These are phyloP conservation scores for Evernia prunastri DNA, from an alignment of 495 filamentous ascomycete species.

Conservation along the genomic window DNA sequence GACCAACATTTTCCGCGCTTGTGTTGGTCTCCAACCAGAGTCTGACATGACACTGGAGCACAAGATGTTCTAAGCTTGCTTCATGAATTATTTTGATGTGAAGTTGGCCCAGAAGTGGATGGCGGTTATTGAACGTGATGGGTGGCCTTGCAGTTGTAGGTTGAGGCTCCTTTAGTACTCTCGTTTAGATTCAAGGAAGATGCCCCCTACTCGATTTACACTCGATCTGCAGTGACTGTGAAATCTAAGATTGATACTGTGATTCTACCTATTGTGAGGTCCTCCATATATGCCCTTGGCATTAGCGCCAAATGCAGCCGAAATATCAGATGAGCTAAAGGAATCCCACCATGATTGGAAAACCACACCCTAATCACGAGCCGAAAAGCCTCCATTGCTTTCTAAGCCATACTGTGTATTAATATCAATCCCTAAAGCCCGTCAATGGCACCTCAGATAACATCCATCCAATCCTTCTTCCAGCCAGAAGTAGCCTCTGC, in stretches of 20 bases:
- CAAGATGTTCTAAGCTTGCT: slow-evolving; percentile 68
- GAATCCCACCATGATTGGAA: background rate
- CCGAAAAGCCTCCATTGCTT: background rate
- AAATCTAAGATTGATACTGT: background rate
- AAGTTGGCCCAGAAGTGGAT: background rate
- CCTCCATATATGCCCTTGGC: background rate
- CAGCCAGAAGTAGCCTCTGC: slow-evolving; percentile 26
- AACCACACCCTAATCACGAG: background rate
- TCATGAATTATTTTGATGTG: background rate
- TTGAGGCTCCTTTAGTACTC: slow-evolving; percentile 21
- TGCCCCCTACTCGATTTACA: slow-evolving; percentile 14
- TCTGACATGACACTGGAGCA: slow-evolving; percentile 99
- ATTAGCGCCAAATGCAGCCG: slow-evolving; percentile 10
- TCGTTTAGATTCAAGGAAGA: slow-evolving; percentile 32
- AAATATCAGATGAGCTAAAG: background rate
- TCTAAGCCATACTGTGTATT: background rate
- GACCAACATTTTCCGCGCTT: slow-evolving; percentile 98
- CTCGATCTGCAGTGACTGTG: background rate
- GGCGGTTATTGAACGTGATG: background rate
- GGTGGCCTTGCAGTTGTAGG: slow-evolving; percentile 11
- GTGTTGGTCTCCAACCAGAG: slow-evolving; percentile 94
- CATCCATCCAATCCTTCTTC: slow-evolving; percentile 52
- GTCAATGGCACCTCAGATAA: slow-evolving; percentile 34
- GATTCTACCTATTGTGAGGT: background rate
- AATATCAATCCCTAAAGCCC: background rate